Base-by-base conservation (phyloP, 768 basidiomycete species). In the Mrakia frigida region DNA sequence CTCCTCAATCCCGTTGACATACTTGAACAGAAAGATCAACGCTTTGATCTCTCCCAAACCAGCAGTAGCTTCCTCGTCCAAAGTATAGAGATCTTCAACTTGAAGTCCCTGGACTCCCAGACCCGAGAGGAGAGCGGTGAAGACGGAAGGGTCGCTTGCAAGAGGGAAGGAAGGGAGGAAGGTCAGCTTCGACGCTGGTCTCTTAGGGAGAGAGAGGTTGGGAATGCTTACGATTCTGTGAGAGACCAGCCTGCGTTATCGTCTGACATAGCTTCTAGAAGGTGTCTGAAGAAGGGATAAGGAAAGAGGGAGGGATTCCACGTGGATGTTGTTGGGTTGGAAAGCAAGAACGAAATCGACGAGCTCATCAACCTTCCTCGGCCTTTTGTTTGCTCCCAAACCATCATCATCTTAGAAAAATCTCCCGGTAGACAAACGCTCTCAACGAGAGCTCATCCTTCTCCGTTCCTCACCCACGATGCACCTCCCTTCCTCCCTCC, bases 201-300 rank as follows among this genome's bases (percentile, higher is more conserved):
- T 21, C 2, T 28, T 7, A n/a, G n/a, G n/a, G n/a, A n/a, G n/a
- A n/a, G n/a, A n/a, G n/a, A n/a, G n/a, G n/a, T n/a, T n/a, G n/a
- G n/a, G n/a, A n/a, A n/a, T n/a, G 67, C 76, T 21, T 14, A 77
- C 76, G 76, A 77, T 63, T 77, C 76, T 35, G 76, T 77, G 28
- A 77, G 52, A 35, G 60, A 67, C 76, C 76, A 77, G 14, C 76
- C 76, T 53, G 72, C 76, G 68, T 74, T 77, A 25, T 77, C 76
- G 33, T 77, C 75, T 39, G 65, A 16, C 65, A 68, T 68, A 1
- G 10, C 23, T 68, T 35, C 35, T 28, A 18, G 25, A 21, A 39
- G n/a, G 13, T 41, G 65, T 43, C n/a, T 13, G 25, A 56, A 28
- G 23, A 25, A 9, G 9, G n/a, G n/a, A n/a, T n/a, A n/a, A n/a